Evolutionary conservation across 2,329 filamentous ascomycete genomes (phyloP).

Genomic region (Chrysoporthe austroafricana): DNA sequence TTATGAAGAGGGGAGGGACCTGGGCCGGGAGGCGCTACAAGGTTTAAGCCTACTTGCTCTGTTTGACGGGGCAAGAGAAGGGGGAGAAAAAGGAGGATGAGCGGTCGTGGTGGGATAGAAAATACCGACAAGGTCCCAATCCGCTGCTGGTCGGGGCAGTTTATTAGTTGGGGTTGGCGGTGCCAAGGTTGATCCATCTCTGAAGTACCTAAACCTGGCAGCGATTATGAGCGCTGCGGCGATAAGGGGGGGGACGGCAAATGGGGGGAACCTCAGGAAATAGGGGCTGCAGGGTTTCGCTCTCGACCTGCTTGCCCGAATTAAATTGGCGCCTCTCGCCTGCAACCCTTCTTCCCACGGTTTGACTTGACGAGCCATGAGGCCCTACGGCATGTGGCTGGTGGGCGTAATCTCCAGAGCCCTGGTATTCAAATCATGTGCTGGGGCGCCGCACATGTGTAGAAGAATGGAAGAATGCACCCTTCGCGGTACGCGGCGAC

Average conservation of each 20-base stretch:
- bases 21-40: slow-evolving; percentile 7
- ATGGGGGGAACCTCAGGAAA: slow-evolving; percentile 3
- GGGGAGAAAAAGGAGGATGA: slow-evolving; percentile 10
- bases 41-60: slow-evolving; percentile 9
- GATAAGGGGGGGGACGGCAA: slow-evolving; percentile 10
- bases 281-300: slow-evolving; percentile 14
- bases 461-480: neutral
- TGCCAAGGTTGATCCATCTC: slow-evolving; percentile 13
- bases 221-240: slow-evolving; percentile 12
- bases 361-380: slow-evolving; percentile 3
- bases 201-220: slow-evolving; percentile 9
- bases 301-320: neutral
- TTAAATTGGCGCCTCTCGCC: neutral
- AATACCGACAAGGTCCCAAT: neutral
- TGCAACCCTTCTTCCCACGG: neutral
- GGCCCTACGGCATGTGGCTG: slow-evolving; percentile 8
- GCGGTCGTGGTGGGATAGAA: slow-evolving; percentile 9
- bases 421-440: neutral
- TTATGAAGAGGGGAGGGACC: neutral
- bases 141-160: slow-evolving; percentile 12
- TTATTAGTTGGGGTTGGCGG: slow-evolving; percentile 9
- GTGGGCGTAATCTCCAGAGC: slow-evolving; percentile 5
- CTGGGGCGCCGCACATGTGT: neutral
- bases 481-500: neutral
- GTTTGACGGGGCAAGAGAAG: slow-evolving; percentile 6